Conservation (phyloP, 116 monocot genomes). For the Iris pallida region DNA sequence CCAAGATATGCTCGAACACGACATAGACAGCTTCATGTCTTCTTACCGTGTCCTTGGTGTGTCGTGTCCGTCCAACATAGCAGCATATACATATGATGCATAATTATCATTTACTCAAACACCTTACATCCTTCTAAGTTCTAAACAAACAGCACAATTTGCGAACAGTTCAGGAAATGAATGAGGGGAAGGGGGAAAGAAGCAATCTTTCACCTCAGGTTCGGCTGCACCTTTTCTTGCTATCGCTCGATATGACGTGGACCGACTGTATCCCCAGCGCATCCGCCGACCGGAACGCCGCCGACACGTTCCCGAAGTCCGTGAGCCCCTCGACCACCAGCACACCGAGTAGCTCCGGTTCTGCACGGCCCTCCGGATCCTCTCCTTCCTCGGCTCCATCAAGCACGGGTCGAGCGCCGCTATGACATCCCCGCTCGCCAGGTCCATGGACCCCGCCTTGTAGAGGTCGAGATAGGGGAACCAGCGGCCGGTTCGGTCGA, state of each 20-base stretch:
- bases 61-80: too few relatives aligned
- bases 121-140: too few relatives aligned
- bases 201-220: slow-evolving; percentile 38
- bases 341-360: slow-evolving; percentile 74
- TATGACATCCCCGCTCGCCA: slow-evolving; percentile 55
- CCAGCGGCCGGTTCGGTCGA: slow-evolving; percentile 28
- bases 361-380: slow-evolving; percentile 44
- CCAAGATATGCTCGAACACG: too few relatives aligned
- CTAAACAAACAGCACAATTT: too few relatives aligned
- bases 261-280: slow-evolving; percentile 92
- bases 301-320: slow-evolving; percentile 87
- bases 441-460: slow-evolving; percentile 20
- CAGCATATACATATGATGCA: too few relatives aligned
- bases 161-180: too few relatives aligned
- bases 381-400: slow-evolving; percentile 65
- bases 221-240: slow-evolving; percentile 63
- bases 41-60: too few relatives aligned
- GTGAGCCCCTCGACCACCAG: slow-evolving; percentile 81
- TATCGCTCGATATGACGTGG: slow-evolving; percentile 62
- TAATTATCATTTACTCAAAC: too few relatives aligned
- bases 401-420: slow-evolving; percentile 63
- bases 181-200: too few relatives aligned
- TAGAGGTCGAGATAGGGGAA: slow-evolving; percentile 72
- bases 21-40: too few relatives aligned
- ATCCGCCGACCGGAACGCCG: slow-evolving; percentile 84